Conservation (phyloP, 1,139 yeast genomes). For the Pichia sp. region DNA sequence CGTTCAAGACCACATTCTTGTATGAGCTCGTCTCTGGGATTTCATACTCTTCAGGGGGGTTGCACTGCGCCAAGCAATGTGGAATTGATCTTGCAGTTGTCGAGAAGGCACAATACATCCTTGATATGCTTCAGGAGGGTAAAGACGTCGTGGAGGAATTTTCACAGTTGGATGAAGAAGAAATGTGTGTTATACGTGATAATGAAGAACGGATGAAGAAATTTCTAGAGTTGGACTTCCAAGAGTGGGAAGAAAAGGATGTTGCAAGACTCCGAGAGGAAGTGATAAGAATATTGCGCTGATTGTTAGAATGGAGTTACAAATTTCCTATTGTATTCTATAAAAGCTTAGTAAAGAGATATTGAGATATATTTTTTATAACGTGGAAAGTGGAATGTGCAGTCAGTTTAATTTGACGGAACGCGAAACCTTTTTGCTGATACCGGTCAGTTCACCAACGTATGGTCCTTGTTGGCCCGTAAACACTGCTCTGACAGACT, state of each 20-base stretch:
- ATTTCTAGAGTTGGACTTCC: constrained; percentile 13
- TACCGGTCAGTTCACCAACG: constrained; percentile 95
- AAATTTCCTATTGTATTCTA: not conserved
- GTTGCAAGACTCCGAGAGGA: not conserved
- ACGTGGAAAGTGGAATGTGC: not conserved
- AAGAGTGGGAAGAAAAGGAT: constrained; percentile 13
- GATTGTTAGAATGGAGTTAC: not conserved
- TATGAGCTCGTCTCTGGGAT: constrained; percentile 35
- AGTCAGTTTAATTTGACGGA: constrained; percentile 65
- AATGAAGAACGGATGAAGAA: constrained; percentile 4
- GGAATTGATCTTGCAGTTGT: constrained; percentile 34
- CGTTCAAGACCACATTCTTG: constrained; percentile 33
- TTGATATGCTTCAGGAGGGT: constrained; percentile 6
- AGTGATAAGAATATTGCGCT: constrained; percentile 10
- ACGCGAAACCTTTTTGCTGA: constrained; percentile 84
- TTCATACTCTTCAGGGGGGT: constrained; percentile 36
- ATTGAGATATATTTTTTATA: not conserved
- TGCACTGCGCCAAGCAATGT: constrained; percentile 38
- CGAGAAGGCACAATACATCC: constrained; percentile 28
- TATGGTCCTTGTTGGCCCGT: constrained; percentile 78
- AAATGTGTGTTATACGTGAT: constrained; percentile 2
- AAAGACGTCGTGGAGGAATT: constrained; percentile 10
- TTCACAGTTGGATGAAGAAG: constrained; percentile 5
- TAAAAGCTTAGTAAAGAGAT: constrained; percentile 10
- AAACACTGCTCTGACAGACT: constrained; percentile 85